phyloP scores from a whole-genome alignment of 1,139 yeast species.

The Geotrichum australiense region DNA sequence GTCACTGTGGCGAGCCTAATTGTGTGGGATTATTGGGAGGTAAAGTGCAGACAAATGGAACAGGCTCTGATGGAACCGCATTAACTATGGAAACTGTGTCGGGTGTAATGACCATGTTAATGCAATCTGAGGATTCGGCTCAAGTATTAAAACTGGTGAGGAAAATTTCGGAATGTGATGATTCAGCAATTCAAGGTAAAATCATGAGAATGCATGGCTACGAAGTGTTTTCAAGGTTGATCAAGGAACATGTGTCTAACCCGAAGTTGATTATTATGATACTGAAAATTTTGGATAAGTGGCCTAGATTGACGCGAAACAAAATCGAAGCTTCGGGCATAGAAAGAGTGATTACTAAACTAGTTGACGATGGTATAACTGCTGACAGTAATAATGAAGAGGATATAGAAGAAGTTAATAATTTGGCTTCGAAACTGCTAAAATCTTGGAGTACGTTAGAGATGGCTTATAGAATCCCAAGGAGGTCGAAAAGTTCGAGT shows the following conservation, averaged over 20 bases:
- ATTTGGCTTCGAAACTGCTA: conserved; percentile 43
- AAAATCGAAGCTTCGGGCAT: conserved; percentile 75
- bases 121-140: conserved; percentile 68
- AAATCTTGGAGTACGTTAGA: conserved; percentile 68
- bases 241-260: conserved; percentile 38
- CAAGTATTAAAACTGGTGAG: conserved; percentile 60
- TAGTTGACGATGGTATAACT: conserved; percentile 33
- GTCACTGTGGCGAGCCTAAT: conserved; percentile 89
- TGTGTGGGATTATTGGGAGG: conserved; percentile 95
- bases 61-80: conserved; percentile 54
- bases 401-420: conserved; percentile 27
- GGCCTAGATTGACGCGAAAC: conserved; percentile 82
- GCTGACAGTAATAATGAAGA: conserved; percentile 16
- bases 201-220: conserved; percentile 83
- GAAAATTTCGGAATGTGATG: conserved; percentile 54
- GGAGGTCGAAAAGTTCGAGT: not conserved
- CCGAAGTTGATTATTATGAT: conserved; percentile 39
- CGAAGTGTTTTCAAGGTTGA: conserved; percentile 60
- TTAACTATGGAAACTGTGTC: conserved; percentile 51
- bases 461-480: conserved; percentile 77
- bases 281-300: conserved; percentile 51
- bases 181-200: conserved; percentile 47
- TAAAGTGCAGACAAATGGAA: conserved; percentile 78
- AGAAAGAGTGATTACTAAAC: conserved; percentile 51
- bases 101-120: conserved; percentile 71